Evolutionary conservation across 495 filamentous ascomycete species (phyloP), one percentile per base, ranked within the genome.

Genomic region (Chaetomidium leptoderma): DNA sequence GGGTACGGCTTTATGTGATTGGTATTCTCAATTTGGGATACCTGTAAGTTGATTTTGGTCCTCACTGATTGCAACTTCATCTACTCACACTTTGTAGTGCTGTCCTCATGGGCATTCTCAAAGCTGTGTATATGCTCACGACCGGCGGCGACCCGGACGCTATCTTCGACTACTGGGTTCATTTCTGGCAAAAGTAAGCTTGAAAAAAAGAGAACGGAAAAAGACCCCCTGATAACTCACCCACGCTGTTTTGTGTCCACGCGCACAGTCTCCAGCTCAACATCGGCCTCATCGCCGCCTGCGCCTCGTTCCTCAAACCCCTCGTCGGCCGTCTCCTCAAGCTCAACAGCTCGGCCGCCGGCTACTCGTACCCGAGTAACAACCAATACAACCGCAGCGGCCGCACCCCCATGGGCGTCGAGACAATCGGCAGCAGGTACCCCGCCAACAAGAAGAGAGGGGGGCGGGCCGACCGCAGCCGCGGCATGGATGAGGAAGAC

Each of bases 291-390:
- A 54, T 54, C 39, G 52, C 52, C 0, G 52, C 52, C 37, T 54
- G 52, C 52, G 52, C 52, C 7, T 44, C 37, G 1, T 54, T 54
- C 39, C 52, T 54, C 40, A 54, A 54, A 29, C 52, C 52, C 16
- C 52, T 54, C 52, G 52, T 54, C 39, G 52, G 52, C n/a, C 52
- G 52, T 16, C 21, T 54, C 17, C 52, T 54, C 29, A 54, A 54
- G 29, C 23, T 54, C 40, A 45, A 45, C 29, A 54, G 39, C 40
- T 33, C 52, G n/a, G 27, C 10, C 19, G 40, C 21, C 27, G 52
- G 24, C 40, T 23, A 36, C 52, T 44, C 52, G 39, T 45, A 54
- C 39, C 40, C 37, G 4, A 44, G 19, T 13, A 40, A 2, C 48
- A 5, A n/a, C 4, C 27, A 24, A 0, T 54, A 54, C 52, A 10